Conservation (phyloP, 441 rosid species). For the Cnidoscolus chayamansa region DNA sequence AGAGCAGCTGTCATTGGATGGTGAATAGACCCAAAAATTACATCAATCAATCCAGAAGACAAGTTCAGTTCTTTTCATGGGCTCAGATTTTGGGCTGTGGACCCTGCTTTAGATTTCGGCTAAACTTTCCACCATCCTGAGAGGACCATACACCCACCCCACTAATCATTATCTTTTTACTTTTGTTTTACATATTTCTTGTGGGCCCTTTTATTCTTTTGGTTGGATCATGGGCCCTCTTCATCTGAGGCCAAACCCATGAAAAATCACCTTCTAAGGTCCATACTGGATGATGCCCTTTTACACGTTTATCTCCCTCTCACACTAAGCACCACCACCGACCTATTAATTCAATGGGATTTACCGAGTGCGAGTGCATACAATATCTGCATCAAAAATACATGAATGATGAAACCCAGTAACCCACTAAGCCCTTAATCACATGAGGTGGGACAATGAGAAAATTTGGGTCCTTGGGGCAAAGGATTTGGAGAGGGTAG, state of each 20-base stretch:
- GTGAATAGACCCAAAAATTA: conserved; percentile 23
- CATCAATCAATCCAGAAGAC: conserved; percentile 29
- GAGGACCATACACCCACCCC: conserved; percentile 30
- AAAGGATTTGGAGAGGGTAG: not conserved
- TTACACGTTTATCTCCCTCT: too few species aligned
- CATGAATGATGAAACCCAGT: too few species aligned
- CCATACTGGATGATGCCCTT: too few species aligned
- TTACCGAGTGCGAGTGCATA: not conserved
- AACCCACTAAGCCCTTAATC: not conserved
- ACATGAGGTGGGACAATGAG: conserved; percentile 5
- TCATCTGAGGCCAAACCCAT: not conserved
- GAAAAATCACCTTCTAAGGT: not conserved
- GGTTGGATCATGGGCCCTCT: not conserved
- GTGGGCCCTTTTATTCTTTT: not conserved
- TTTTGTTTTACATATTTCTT: conserved; percentile 12
- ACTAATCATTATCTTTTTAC: conserved; percentile 24
- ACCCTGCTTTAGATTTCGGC: conserved; percentile 14
- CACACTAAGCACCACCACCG: too few species aligned
- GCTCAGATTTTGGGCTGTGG: conserved; percentile 16
- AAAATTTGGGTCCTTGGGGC: not conserved
- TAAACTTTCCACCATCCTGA: conserved; percentile 6
- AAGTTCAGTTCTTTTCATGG: conserved; percentile 15
- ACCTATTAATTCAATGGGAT: not conserved
- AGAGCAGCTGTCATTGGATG: conserved; percentile 18
- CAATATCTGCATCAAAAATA: not conserved